Base-by-base conservation (phyloP, 768 basidiomycete species). In the Psilocybe azurescens region DNA sequence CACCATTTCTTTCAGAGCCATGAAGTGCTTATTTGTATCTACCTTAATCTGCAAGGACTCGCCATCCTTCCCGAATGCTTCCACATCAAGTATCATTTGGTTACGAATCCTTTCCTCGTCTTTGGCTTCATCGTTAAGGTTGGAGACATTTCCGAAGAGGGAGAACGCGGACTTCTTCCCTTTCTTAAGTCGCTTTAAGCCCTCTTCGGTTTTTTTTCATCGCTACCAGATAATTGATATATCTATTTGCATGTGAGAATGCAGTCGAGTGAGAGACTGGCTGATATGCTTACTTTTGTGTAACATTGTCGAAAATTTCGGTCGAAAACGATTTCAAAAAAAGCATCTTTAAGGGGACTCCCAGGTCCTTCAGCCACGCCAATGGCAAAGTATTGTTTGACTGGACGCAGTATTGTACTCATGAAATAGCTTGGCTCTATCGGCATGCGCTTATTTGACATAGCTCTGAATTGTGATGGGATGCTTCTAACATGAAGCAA, bases 151-250 rank as follows among this genome's bases (percentile, higher is more conserved):
- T 30, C 91, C 85, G 68, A 99, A 97, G 28, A 97, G 79, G 3
- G 93, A 93, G 73, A 94, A 91, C 0, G 88, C 80, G 0, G 80
- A 65, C 66, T 90, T 93, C 69, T 93, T 94, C 48, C 91, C 90
- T 73, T 93, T 97, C 71, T 95, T 95, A 67, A 97, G 81, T 39
- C 92, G 85, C 41, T 90, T 82, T 28, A 99, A 78, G 10, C 93
- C 90, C 70, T 95, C 95, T 65, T 98, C 95, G 7, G 94, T 94
- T 79, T 97, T 97, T 97, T 74, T 89, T 92, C 85, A 96, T 94
- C 0, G 87, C 85, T 9, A 87, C 81, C 24, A 99, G 80, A 70
- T 93, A 90, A 59, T 84, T 82, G 11, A 90, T 86, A 73, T 97
- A 97, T 69, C 94, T 94, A 38, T n/a, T 5, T n/a, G n/a, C 13